phyloP scores from a whole-genome alignment of 1,284 basidiomycete genomes.

The Neotropicomus parvogracilis region DNA sequence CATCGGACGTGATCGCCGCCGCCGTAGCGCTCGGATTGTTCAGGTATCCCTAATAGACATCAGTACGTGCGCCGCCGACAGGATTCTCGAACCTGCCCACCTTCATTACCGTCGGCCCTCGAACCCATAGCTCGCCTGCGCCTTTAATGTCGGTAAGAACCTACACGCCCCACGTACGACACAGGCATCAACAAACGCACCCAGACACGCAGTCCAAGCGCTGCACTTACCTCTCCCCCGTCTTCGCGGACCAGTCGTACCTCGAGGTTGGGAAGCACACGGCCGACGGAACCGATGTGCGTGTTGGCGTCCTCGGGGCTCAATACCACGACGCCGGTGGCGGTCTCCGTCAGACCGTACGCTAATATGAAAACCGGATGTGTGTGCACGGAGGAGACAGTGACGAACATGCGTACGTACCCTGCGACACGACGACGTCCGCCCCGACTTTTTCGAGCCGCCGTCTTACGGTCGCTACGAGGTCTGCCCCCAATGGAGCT shows the following conservation, averaged over 20 bases:
- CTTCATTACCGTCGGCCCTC: constrained; percentile 79
- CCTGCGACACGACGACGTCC: constrained; percentile 42
- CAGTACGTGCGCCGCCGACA: neutral
- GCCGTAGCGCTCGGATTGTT: constrained; percentile 66
- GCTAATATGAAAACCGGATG: constrained; percentile 46
- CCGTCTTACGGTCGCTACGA: constrained; percentile 46
- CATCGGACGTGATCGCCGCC: constrained; percentile 63
- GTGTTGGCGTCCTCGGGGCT: constrained; percentile 37
- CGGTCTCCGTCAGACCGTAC: constrained; percentile 79
- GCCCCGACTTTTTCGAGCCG: constrained; percentile 41
- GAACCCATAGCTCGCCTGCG: constrained; percentile 76
- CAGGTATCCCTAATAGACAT: constrained; percentile 51
- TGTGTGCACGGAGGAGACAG: too few relatives aligned
- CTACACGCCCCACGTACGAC: constrained; percentile 9
- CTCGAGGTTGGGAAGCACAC: constrained; percentile 75
- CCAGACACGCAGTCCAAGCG: too few relatives aligned
- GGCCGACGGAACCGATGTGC: constrained; percentile 66
- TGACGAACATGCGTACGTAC: constrained; percentile 27
- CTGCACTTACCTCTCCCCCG: constrained; percentile 40
- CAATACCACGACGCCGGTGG: constrained; percentile 55
- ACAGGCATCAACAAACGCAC: too few relatives aligned
- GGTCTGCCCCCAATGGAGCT: constrained; percentile 70
- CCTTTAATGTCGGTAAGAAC: constrained; percentile 23
- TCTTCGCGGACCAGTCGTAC: constrained; percentile 69
- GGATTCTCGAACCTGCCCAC: too few relatives aligned